phyloP scores from a whole-genome alignment of 2,329 filamentous ascomycete species.

The Fonsecaea pugnacius region DNA sequence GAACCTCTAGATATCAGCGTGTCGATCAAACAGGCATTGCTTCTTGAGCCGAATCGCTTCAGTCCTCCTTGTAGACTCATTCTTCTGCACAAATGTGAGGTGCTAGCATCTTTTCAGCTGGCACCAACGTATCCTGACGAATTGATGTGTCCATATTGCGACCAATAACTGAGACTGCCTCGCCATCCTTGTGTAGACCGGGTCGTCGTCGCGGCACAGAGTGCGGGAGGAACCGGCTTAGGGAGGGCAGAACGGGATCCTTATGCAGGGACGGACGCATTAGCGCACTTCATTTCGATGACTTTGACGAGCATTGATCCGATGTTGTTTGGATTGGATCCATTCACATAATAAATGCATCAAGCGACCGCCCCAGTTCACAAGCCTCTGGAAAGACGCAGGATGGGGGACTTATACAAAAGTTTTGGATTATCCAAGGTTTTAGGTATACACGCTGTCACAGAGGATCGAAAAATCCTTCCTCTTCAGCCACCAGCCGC shows the following conservation, averaged over 20 bases:
- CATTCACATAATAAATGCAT: neutral
- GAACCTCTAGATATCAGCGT: conserved; percentile 6
- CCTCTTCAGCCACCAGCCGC: neutral
- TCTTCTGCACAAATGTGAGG: too few species aligned
- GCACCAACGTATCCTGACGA: too few species aligned
- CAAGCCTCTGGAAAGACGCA: neutral
- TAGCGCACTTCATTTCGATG: conserved; percentile 11
- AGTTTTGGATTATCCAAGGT: neutral
- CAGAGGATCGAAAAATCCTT: neutral
- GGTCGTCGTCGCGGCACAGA: neutral
- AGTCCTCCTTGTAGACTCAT: neutral
- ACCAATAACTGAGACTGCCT: too few species aligned
- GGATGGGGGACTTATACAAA: neutral
- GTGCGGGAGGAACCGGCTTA: neutral
- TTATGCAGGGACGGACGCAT: neutral
- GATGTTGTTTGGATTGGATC: conserved; percentile 9
- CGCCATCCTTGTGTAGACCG: too few species aligned
- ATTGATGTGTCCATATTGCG: too few species aligned
- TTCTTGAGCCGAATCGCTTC: neutral
- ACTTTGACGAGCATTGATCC: conserved; percentile 22
- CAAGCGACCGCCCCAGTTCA: neutral
- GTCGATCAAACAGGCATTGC: neutral
- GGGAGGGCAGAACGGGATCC: neutral
- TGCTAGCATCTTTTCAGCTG: too few species aligned
- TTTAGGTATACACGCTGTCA: neutral